Conservation (phyloP, 148 eudicot species). For the Fallopia convolvulus region DNA sequence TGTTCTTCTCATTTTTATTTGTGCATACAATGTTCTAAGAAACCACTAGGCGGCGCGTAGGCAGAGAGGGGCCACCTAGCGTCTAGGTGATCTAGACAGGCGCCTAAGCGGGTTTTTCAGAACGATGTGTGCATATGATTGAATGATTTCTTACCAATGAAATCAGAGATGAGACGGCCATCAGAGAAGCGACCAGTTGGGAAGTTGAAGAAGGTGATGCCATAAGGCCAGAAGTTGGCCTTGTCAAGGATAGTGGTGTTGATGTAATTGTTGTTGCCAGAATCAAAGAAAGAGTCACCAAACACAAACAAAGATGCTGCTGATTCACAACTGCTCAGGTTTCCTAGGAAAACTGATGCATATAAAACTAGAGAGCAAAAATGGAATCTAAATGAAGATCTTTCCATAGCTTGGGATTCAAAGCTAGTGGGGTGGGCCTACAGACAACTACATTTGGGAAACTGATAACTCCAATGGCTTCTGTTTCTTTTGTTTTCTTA, state of each 20-base stretch:
- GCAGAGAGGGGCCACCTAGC: too few relatives aligned
- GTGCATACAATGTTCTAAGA: too few relatives aligned
- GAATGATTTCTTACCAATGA: conserved; percentile 33
- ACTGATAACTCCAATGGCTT: not conserved
- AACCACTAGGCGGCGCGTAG: too few relatives aligned
- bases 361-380: not conserved
- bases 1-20: not conserved
- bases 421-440: conserved; percentile 1
- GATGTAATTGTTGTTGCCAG: conserved; percentile 67
- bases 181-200: conserved; percentile 63
- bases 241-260: conserved; percentile 36
- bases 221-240: conserved; percentile 64
- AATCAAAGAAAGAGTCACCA: conserved; percentile 59
- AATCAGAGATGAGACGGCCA: conserved; percentile 57
- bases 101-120: too few relatives aligned
- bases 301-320: conserved; percentile 37
- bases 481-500: not conserved
- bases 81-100: too few relatives aligned
- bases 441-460: not conserved
- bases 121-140: not conserved
- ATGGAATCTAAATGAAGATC: conserved; percentile 5
- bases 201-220: conserved; percentile 34
- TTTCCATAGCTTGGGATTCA: conserved; percentile 7
- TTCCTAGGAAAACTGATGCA: not conserved
- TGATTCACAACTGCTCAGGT: not conserved